Conservation (phyloP, 2,329 filamentous ascomycete genomes). For the Tolypocladium sp. region DNA sequence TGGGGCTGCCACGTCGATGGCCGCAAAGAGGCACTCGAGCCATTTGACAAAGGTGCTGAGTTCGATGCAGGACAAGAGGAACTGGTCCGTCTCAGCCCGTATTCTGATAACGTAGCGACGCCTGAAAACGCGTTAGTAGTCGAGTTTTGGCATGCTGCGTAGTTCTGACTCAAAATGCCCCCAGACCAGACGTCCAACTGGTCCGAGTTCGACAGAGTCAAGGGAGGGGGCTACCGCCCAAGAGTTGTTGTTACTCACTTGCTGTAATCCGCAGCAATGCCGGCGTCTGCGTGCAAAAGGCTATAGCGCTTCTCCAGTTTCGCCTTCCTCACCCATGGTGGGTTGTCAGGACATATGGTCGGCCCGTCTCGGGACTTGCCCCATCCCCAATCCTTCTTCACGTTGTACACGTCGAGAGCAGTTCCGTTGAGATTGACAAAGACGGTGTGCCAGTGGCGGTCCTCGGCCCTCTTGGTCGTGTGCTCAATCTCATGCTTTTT, state of each 20-base stretch:
- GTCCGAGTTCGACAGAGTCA: not conserved
- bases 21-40: conserved; percentile 61
- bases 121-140: conserved; percentile 20
- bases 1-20: conserved; percentile 60
- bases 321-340: conserved; percentile 41
- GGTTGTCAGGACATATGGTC: conserved; percentile 39
- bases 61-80: conserved; percentile 57
- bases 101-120: conserved; percentile 61
- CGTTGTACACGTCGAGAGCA: conserved; percentile 54
- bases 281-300: conserved; percentile 65
- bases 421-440: conserved; percentile 61
- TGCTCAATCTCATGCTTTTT: conserved; percentile 60
- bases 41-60: conserved; percentile 59
- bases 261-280: conserved; percentile 62
- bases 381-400: conserved; percentile 48
- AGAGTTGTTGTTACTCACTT: conserved; percentile 39
- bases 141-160: not conserved
- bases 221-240: not conserved
- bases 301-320: conserved; percentile 59
- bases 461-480: conserved; percentile 51
- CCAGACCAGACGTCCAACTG: not conserved
- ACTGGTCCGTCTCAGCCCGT: conserved; percentile 64
- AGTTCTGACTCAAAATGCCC: not conserved
- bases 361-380: conserved; percentile 38
- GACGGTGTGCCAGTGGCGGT: conserved; percentile 55